phyloP scores from a whole-genome alignment of 306 rosid species.

The Vigna angularis region DNA sequence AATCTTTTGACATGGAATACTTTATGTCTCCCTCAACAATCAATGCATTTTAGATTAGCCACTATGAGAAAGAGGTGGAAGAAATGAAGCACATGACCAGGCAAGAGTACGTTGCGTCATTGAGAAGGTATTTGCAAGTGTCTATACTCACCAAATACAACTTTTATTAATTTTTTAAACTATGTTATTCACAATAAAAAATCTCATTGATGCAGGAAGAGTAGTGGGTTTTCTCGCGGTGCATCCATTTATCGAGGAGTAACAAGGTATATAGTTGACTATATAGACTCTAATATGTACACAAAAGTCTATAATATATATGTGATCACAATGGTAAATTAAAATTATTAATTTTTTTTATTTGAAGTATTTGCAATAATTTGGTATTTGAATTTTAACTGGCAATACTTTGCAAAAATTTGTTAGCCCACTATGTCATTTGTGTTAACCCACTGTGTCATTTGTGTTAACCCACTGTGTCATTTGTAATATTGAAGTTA shows the following conservation, averaged over 20 bases:
- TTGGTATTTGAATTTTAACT: no score
- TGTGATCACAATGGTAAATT: no score
- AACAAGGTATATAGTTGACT: slow-evolving; percentile 73
- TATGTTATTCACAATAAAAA: background rate
- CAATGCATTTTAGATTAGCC: slow-evolving; percentile 65
- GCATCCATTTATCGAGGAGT: slow-evolving; percentile 97
- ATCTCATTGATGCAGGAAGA: slow-evolving; percentile 65
- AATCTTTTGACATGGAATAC: background rate
- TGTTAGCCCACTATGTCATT: no score
- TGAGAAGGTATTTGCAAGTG: slow-evolving; percentile 72
- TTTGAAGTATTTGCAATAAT: no score
- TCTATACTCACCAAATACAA: no score
- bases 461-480: no score
- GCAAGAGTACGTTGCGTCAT: slow-evolving; percentile 93
- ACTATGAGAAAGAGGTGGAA: slow-evolving; percentile 84
- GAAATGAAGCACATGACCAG: slow-evolving; percentile 97
- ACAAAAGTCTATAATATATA: background rate
- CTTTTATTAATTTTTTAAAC: background rate
- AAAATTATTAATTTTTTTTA: no score
- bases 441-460: no score
- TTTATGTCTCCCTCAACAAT: slow-evolving; percentile 21
- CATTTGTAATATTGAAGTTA: no score
- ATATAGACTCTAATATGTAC: background rate
- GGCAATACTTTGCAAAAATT: no score
- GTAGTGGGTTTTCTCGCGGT: slow-evolving; percentile 96